Evolutionary conservation across 1,284 basidiomycete species (phyloP).

Genomic region (Tetrapyrgos nigripes): DNA sequence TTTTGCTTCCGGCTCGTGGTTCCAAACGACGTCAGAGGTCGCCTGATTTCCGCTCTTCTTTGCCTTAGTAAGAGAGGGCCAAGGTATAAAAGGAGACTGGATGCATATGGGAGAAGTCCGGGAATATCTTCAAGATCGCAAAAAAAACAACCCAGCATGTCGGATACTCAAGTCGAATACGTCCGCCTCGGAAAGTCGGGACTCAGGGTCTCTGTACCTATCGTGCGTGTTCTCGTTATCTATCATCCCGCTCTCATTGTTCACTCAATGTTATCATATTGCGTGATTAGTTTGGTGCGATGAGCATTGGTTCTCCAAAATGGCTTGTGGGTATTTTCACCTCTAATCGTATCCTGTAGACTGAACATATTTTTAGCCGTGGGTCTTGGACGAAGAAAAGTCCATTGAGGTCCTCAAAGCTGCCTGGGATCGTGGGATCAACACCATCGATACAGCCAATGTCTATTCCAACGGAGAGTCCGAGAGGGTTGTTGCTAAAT

Average conservation of each 20-base stretch:
- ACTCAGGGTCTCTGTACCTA: slow-evolving; percentile 49
- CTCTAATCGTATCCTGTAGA: neutral
- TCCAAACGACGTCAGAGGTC: no score
- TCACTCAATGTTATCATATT: neutral
- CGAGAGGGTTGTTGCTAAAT: slow-evolving; percentile 19
- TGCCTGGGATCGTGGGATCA: slow-evolving; percentile 16
- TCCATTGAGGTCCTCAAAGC: slow-evolving; percentile 14
- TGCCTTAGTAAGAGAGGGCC: no score
- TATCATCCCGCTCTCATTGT: neutral
- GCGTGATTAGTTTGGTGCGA: slow-evolving; percentile 39
- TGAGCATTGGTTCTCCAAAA: slow-evolving; percentile 42
- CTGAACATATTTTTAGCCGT: slow-evolving; percentile 1
- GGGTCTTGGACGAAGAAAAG: slow-evolving; percentile 11
- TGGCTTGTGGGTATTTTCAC: slow-evolving; percentile 30
- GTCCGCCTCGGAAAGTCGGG: slow-evolving; percentile 42
- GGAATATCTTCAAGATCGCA: no score
- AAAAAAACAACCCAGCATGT: neutral
- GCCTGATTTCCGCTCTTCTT: no score
- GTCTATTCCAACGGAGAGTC: slow-evolving; percentile 19
- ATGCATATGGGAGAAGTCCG: no score
- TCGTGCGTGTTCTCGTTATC: slow-evolving; percentile 28
- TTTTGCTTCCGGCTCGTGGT: no score
- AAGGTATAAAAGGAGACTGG: no score
- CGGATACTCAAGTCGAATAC: slow-evolving; percentile 4
- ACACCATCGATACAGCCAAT: slow-evolving; percentile 21